Evolutionary conservation across 371 early-diverging fungal genomes (phyloP).

Genomic region (Dinochytrium kinnereticum): DNA sequence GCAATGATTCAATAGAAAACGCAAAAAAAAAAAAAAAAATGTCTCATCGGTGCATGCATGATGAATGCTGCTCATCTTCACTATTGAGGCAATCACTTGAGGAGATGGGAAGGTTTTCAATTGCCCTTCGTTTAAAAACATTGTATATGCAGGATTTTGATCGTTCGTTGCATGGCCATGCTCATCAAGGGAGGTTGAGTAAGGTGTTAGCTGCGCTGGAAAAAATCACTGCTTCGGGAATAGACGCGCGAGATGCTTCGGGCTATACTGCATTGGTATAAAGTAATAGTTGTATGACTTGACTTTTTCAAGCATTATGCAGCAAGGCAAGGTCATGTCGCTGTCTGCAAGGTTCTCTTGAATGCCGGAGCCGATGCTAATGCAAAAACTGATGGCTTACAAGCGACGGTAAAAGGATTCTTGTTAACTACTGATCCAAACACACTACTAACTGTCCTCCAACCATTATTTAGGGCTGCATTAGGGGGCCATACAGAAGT

Average conservation of each 20-base stretch:
- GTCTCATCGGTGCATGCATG: background rate
- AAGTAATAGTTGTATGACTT: background rate
- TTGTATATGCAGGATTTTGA: background rate
- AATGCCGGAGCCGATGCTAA: background rate
- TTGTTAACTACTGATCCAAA: no score
- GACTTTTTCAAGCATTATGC: background rate
- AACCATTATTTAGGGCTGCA: background rate
- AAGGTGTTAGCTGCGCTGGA: background rate
- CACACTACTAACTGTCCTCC: background rate
- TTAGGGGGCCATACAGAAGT: background rate
- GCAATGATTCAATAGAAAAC: no score
- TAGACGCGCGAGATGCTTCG: background rate
- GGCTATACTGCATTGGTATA: background rate
- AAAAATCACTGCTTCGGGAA: background rate
- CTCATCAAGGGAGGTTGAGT: background rate
- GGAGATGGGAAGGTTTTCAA: background rate
- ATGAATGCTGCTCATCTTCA: background rate
- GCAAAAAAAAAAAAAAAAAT: no score
- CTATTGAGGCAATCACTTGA: background rate
- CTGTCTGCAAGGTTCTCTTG: background rate
- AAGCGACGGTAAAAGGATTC: background rate
- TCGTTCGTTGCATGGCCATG: background rate
- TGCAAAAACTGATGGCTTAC: conserved; percentile 8
- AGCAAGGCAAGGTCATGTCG: background rate
- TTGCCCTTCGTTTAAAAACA: background rate